Evolutionary conservation across 257 asterid species (phyloP), one percentile per base, ranked within the genome.

Genomic region (Gentiana macrophylla): DNA sequence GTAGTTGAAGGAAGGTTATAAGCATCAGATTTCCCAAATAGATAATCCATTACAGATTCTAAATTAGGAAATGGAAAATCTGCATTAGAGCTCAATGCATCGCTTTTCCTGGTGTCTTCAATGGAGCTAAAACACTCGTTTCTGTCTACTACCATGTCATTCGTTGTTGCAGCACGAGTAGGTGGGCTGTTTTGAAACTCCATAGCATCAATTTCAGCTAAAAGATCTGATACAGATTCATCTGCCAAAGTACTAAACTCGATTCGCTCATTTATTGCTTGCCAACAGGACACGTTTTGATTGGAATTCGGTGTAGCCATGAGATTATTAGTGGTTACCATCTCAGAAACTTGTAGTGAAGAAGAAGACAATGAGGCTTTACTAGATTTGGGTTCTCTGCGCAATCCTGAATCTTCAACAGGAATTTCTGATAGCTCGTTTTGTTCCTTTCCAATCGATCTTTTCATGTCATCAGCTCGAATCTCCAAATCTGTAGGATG

Each of bases 1-100:
- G 89, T 71, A 10, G 96, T 82, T 12, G 98, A 86, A 69, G 81
- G 83, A 13, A 74, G 59, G 60, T 68, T 77, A 62, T 74, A 76
- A 49, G 53, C 67, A 37, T 38, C 75, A n/a, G 71, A 67, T 50
- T 57, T 55, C 51, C 63, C 69, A 46, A 68, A 72, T 41, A 65
- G 66, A 54, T 76, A 73, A 47, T 66, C 66, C 11, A 48, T 55
- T 32, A 37, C 55, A 4, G 58, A 61, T 34, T 71, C 59, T 24
- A 48, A 76, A 60, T 59, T 43, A 32, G 75, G 67, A 49, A 77
- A 66, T 36, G 61, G 77, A 50, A 51, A 44, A 53, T n/a, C n/a
- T 34, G 57, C 72, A 1, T 60, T 49, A 65, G 78, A 67, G 68
- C 78, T 74, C 60, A 67, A 70, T 46, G 76, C 80, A 53, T 78